Evolutionary conservation across 768 basidiomycete species (phyloP), one percentile per base, ranked within the genome.

Genomic region (Rhodotorula graminis): DNA sequence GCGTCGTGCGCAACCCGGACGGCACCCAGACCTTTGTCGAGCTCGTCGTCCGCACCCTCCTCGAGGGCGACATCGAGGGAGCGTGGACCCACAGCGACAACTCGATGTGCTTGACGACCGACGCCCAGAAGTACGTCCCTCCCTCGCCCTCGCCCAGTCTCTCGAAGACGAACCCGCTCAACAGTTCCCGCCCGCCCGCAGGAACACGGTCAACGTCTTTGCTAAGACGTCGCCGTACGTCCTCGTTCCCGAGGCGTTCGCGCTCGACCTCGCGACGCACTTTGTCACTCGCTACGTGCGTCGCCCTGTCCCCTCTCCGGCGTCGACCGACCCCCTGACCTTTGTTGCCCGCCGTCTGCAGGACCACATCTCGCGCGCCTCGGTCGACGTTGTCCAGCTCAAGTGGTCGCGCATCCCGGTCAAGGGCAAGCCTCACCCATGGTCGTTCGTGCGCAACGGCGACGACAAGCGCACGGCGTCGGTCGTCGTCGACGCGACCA

Each of bases 211-310:
- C 73, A 67, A 77, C 70, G 47, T 70, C 65, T 72, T 63, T 49
- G 92, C 94, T 40, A 98, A 97, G 82, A 85, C 87, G 21, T 95
- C 93, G 0, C 92, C 93, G 8, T 85, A 96, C 77, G 86, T 96
- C 69, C 86, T 96, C 59, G 84, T 85, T 56, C 88, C 93, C 0
- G 91, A 93, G 78, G 85, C 86, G 62, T 97, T 97, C 78, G 94
- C 90, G 0, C 83, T 95, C 16, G 92, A 98, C 77, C 84, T 98
- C 18, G 93, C 86, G 2, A 86, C 89, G 0, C 89, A 93, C 82
- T 83, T 96, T 55, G 87, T 93, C 37, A 87, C 87, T 29, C 90
- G 87, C 71, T 94, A 95, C 77, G 66, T 66, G 47, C 46, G 69
- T 47, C 21, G 1, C 27, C 50, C 1, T n/a, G 25, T 52, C 9